Base-by-base conservation (phyloP, 768 basidiomycete genomes). In the Piloderma croceum region DNA sequence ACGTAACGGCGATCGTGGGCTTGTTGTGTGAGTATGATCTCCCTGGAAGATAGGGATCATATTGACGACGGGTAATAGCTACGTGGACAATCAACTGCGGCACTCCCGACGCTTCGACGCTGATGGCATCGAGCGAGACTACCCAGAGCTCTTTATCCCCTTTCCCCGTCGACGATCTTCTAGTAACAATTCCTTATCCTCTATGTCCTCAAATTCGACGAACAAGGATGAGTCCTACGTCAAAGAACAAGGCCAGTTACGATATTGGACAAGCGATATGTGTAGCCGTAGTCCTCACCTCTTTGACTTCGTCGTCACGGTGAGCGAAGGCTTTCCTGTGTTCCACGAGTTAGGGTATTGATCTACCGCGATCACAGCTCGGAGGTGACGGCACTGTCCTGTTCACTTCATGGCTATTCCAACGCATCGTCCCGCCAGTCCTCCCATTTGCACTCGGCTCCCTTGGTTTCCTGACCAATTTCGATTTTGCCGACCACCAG, bases 361-460 rank as follows among this genome's bases (percentile, higher is more conserved):
- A n/a, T n/a, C n/a, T n/a, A n/a, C n/a, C n/a, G n/a, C n/a, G n/a
- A n/a, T 25, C 31, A 22, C 54, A 97, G 93, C 82, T 98, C 46
- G 96, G 96, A 34, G 96, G 96, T 7, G 96, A 99, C 58, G 96
- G 96, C 11, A 99, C 96, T 1, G 93, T 98, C 3, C 77, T 99
- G 12, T 99, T 97, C 67, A 96, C 96, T 5, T 98, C 96, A 3
- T 98, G 96, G 96, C 71, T 99, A 23, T 99, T 99, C 70, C 96
- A 99, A 60, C 81, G 83, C 39, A 90, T 99, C 54, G 96, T 98
- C 12, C 96, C 96, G n/a, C 96, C 96, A 10, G 91, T 98, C 25
- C 82, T 99, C 11, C 83, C 96, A 1, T 99, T 99, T 60, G 93
- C 96, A 2, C 75, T 99, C 20, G 96, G 96, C 32, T 97, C 94